phyloP scores from a whole-genome alignment of 768 basidiomycete genomes.

The Hydnomerulius pinastri region DNA sequence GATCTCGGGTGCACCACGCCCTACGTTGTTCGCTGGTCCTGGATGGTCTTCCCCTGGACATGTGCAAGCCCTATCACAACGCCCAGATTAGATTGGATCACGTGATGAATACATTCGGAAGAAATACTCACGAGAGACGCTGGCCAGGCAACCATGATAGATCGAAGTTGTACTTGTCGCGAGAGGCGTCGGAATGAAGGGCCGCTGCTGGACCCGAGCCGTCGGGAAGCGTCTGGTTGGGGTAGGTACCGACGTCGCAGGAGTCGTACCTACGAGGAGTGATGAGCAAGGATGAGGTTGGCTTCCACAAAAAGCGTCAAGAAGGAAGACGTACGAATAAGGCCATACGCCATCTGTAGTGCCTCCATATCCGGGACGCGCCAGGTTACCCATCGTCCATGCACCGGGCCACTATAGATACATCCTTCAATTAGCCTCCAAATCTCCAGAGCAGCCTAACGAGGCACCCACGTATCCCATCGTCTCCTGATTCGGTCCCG shows the following conservation, averaged over 20 bases:
- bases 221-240: constrained; percentile 51
- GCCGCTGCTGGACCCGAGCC: constrained; percentile 62
- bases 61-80: constrained; percentile 76
- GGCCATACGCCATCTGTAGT: constrained; percentile 85
- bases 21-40: constrained; percentile 53
- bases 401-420: constrained; percentile 71
- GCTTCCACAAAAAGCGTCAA: neutral
- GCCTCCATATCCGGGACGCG: constrained; percentile 75
- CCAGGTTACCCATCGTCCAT: constrained; percentile 91
- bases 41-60: constrained; percentile 79
- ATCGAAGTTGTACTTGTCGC: constrained; percentile 53
- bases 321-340: constrained; percentile 54
- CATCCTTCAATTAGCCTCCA: neutral
- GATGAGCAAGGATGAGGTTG: neutral
- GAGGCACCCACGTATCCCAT: constrained; percentile 43
- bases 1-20: constrained; percentile 81
- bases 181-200: constrained; percentile 48
- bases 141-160: constrained; percentile 82
- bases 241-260: constrained; percentile 62
- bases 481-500: constrained; percentile 57
- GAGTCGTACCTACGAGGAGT: constrained; percentile 42
- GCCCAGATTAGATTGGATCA: neutral
- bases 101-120: neutral
- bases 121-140: constrained; percentile 68
- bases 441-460: neutral